Conservation (phyloP, 306 rosid genomes). For the Prunus persica region DNA sequence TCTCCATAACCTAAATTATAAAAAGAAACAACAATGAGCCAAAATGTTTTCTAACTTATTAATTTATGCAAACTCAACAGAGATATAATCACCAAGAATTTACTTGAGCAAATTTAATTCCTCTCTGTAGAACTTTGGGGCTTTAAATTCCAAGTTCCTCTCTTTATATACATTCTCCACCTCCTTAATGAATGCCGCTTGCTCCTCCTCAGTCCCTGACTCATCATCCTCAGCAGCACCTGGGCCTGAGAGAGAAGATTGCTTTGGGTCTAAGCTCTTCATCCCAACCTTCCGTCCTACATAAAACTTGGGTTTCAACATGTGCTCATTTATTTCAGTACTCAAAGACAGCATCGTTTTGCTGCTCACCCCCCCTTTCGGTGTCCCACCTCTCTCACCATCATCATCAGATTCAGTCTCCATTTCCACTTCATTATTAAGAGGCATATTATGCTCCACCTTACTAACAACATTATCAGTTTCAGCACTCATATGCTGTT, state of each 20-base stretch:
- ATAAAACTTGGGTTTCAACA: slow-evolving; percentile 18
- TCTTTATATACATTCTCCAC: slow-evolving; percentile 63
- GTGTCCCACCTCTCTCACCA: slow-evolving; percentile 4
- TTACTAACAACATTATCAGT: not conserved
- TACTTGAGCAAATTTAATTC: slow-evolving; percentile 74
- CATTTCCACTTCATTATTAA: not conserved
- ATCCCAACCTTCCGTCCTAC: slow-evolving; percentile 17
- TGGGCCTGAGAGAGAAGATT: not conserved
- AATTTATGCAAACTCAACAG: slow-evolving; percentile 20
- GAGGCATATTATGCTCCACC: not conserved
- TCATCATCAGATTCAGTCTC: slow-evolving; percentile 14
- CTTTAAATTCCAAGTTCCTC: slow-evolving; percentile 70
- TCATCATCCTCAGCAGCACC: slow-evolving; percentile 51
- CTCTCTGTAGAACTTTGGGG: slow-evolving; percentile 77
- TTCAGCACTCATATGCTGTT: not conserved
- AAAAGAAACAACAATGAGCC: slow-evolving; percentile 11
- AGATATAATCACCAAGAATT: slow-evolving; percentile 7
- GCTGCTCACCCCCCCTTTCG: slow-evolving; percentile 15
- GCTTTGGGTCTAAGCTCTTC: slow-evolving; percentile 4
- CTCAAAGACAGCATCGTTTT: slow-evolving; percentile 14
- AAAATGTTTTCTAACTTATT: not conserved
- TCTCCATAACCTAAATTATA: slow-evolving; percentile 61
- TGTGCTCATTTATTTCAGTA: slow-evolving; percentile 7
- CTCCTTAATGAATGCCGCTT: slow-evolving; percentile 64
- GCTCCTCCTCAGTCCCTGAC: slow-evolving; percentile 65